A percentile compares a stretch with the other conserved stretches of the same genome.
Conservation (phyloP, 2,329 filamentous ascomycete genomes). For the Penicillium hordei region DNA sequence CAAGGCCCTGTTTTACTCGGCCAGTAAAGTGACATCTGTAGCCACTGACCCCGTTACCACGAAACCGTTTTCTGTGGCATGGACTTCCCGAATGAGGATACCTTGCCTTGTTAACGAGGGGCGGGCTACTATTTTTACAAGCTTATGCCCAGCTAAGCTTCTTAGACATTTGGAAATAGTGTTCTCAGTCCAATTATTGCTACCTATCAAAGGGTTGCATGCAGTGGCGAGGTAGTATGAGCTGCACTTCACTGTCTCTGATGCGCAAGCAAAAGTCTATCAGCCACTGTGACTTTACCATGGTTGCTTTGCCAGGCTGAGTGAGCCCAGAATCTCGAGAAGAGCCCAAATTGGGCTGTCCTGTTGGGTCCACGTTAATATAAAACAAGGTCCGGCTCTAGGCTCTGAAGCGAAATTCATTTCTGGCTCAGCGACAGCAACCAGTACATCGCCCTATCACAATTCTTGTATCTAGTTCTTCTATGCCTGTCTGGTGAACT, state of each 20-base stretch:
- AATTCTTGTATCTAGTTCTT: not conserved
- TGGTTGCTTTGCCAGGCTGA: not conserved
- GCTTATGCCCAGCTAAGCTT: not conserved
- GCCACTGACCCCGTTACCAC: not conserved
- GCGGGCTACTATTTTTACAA: not conserved
- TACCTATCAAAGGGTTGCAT: slow-evolving; percentile 8
- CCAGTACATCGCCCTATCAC: not conserved
- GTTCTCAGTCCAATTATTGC: too few relatives aligned
- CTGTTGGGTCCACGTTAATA: not conserved
- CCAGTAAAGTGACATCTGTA: not conserved
- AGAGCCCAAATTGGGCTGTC: not conserved
- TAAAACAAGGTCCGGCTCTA: not conserved
- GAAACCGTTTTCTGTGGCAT: not conserved
- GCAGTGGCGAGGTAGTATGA: slow-evolving; percentile 4
- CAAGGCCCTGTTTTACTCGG: not conserved
- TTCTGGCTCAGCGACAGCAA: not conserved
- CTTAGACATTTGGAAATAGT: not conserved
- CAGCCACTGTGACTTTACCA: not conserved
- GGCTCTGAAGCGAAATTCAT: not conserved
- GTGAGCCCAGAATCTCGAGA: not conserved
- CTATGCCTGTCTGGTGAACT: not conserved
- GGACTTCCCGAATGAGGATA: not conserved
- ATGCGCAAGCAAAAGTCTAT: not conserved
- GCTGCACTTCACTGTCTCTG: not conserved
- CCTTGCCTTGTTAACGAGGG: not conserved